Evolutionary conservation across 805 yeast species (phyloP).

Genomic region (Ogataea henricii): DNA sequence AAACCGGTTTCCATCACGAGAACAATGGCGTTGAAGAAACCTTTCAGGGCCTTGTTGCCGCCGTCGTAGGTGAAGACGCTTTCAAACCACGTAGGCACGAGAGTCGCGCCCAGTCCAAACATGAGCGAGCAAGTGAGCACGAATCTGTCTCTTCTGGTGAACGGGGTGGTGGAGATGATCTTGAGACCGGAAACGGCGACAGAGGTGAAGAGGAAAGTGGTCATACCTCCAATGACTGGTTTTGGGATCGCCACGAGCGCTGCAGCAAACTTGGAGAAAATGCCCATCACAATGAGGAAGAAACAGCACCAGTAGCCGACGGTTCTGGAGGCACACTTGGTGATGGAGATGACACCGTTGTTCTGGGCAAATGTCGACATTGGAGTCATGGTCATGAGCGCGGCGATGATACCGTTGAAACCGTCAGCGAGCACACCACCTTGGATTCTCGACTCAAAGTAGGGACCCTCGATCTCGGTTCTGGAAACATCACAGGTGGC

Average conservation of each 20-base stretch:
- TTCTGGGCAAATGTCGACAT: slow-evolving; percentile 92
- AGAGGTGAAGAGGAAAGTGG: slow-evolving; percentile 55
- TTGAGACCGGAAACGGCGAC: slow-evolving; percentile 62
- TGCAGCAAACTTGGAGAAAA: slow-evolving; percentile 84
- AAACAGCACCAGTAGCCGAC: slow-evolving; percentile 58
- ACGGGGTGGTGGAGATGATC: slow-evolving; percentile 54
- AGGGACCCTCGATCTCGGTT: slow-evolving; percentile 77
- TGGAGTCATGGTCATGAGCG: slow-evolving; percentile 83
- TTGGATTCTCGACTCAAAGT: slow-evolving; percentile 83
- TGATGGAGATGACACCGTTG: slow-evolving; percentile 90
- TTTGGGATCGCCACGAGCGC: slow-evolving; percentile 83
- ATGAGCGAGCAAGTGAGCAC: slow-evolving; percentile 51
- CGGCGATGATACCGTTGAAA: slow-evolving; percentile 72
- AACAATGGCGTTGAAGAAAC: slow-evolving; percentile 54
- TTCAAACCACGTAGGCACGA: slow-evolving; percentile 49
- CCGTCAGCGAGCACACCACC: slow-evolving; percentile 95
- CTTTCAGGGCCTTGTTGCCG: slow-evolving; percentile 42
- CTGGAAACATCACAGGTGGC: slow-evolving; percentile 93
- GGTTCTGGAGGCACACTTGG: slow-evolving; percentile 85
- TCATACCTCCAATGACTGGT: slow-evolving; percentile 87
- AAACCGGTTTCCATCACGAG: slow-evolving; percentile 61
- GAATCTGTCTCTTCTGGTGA: slow-evolving; percentile 59
- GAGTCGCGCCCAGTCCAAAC: slow-evolving; percentile 54
- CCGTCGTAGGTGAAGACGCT: slow-evolving; percentile 53
- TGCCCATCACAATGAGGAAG: slow-evolving; percentile 82